Base-by-base conservation (phyloP, 2,329 filamentous ascomycete species). In the Rhinocladiella similis region DNA sequence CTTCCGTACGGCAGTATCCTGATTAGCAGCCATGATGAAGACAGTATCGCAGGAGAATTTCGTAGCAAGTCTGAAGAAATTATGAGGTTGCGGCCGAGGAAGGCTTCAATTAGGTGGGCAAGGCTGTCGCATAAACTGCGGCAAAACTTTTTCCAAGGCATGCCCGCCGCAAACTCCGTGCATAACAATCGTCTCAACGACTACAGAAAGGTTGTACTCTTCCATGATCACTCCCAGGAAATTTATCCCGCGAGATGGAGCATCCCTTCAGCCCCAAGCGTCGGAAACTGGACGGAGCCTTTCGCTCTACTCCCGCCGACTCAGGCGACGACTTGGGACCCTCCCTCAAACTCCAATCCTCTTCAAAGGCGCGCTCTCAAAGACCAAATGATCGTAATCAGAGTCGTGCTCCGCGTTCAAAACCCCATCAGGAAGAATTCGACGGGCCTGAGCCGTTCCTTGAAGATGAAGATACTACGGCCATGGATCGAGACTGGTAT, bases 401-500 rank as follows among this genome's bases (percentile, higher is more conserved):
- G 16, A 57, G 64, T 70, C 63, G 68, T 64, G 41, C 38, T 10
- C 47, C 18, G 5, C n/a, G 22, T 29, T 66, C 69, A 5, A 69
- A 68, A 16, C 67, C 68, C 18, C 79, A 77, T 57, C 85, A 83
- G 62, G 69, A 76, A 20, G 80, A 82, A 54, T 84, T 86, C 56
- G 84, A 89, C 46, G 82, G 80, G 2, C 81, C 84, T 0, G 85
- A 88, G 66, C 80, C 83, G 2, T 76, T 77, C 13, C 78, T 85
- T 13, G 79, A 82, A 33, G 82, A 87, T 38, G 84, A 90, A 59
- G 90, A 95, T 61, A 83, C 85, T 16, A 83, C 83, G 60, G 89
- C 86, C 9, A 78, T 96, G 53, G 92, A 97, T 69, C 85, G 92
- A 60, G 92, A 96, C 72, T 97, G 92, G 92, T 97, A 97, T 67